Evolutionary conservation across 768 basidiomycete genomes (phyloP), one percentile per base, ranked within the genome.

Genomic region (Mycena polygramma): DNA sequence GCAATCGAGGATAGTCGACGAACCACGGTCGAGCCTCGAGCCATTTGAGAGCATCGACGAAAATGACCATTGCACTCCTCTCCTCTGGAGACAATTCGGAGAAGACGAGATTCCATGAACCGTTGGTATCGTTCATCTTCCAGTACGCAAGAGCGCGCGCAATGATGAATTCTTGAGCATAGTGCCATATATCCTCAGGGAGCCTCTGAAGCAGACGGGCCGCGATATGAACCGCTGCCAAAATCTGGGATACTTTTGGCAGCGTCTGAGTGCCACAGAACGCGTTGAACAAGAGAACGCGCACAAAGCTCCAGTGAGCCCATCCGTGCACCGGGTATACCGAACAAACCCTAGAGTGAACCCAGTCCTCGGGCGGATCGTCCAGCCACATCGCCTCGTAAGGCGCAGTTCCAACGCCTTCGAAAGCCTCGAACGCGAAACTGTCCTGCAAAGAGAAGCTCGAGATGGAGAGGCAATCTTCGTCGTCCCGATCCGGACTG

Each of bases 341-440:
- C 24, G 63, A 62, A 41, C 74, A 75, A 55, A 75, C 74, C n/a
- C 74, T 66, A 20, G 61, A 53, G 59, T 75, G 74, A 11, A 75
- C 55, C 66, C 66, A 75, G 13, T 74, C 68, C 20, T 75, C 73
- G 11, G 65, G 61, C 5, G 70, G 73, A 17, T 62, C 60, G 41
- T 74, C 71, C 30, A 36, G 35, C 60, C 63, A 73, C 46, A 51
- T 39, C 35, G 58, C 67, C 39, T 69, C 72, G 35, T 68, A 69
- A 5, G 65, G 74, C 7, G 36, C 17, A 19, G 26, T 62, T 7
- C 24, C 55, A 6, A 30, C 14, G 43, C 57, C 24, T n/a, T 62
- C 61, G 20, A 39, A 52, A 20, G 8, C 24, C 49, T 62, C 61
- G 10, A 52, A 62, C n/a, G 49, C 36, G 43, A 45, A 13, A 13